Percentiles rank a stretch among this genome's conserved stretches.
These are phyloP conservation scores for Pseudogymnoascus sp. DNA, from an alignment of 2,329 filamentous ascomycete species.

Conservation along the genomic window DNA sequence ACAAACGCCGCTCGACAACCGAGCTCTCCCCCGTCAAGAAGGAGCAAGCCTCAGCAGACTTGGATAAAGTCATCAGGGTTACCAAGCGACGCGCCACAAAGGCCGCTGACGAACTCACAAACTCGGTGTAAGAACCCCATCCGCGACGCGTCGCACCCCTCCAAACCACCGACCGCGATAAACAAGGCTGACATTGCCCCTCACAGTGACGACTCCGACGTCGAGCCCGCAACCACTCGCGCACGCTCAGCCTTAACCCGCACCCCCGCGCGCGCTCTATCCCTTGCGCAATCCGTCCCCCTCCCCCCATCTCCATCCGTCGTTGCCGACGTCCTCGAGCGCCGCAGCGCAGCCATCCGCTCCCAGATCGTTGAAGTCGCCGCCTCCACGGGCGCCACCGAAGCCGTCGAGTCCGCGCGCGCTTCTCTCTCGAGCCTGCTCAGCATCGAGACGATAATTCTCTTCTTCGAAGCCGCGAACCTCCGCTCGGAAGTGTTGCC, in stretches of 20 bases:
- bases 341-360: constrained; percentile 56
- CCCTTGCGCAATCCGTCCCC: constrained; percentile 49
- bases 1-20: constrained; percentile 52
- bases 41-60: constrained; percentile 31
- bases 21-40: constrained; percentile 54
- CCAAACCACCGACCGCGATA: not conserved
- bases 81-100: constrained; percentile 37
- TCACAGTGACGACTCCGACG: constrained; percentile 26
- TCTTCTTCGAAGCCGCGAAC: constrained; percentile 60
- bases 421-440: constrained; percentile 63
- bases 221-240: constrained; percentile 21
- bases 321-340: constrained; percentile 69
- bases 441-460: constrained; percentile 60
- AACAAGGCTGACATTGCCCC: not conserved
- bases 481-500: constrained; percentile 64
- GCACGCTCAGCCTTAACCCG: constrained; percentile 23
- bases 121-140: constrained; percentile 4
- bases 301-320: constrained; percentile 73
- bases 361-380: constrained; percentile 56
- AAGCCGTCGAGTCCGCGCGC: constrained; percentile 56
- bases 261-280: constrained; percentile 22
- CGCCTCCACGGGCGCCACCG: constrained; percentile 56
- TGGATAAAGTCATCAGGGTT: constrained; percentile 34
- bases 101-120: constrained; percentile 32
- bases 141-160: not conserved